Base-by-base conservation (phyloP, 306 rosid species). In the Acmispon strigosus region DNA sequence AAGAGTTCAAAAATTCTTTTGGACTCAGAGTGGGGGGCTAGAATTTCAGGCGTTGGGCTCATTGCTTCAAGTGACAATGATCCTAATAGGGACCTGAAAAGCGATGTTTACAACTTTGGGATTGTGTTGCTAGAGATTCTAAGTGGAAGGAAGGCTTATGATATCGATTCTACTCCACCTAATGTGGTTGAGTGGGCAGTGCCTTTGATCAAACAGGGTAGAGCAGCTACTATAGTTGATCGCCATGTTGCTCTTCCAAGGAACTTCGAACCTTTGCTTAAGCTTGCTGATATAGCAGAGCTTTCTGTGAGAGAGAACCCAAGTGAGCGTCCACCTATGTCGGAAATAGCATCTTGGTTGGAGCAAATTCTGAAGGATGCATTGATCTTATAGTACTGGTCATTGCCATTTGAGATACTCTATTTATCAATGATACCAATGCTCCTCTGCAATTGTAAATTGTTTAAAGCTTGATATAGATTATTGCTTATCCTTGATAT, bases 321-420 rank as follows among this genome's bases (percentile, higher is more conserved):
- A 19, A 76, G 54, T 3, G 77, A 91, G 67, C 91, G 96, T 75
- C 99, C 96, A 8, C 27, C 79, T 4, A 82, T 87, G 81, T 80
- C 91, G 0, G 91, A 87, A 15, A 66, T 94, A 32, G 91, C 92
- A 71, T 81, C 88, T 80, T 81, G 91, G 87, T 77, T 94, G 80
- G 99, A 86, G 77, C 95, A 89, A 73, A 87, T 86, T 83, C 87
- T 86, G 59, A 94, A 86, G 82, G 97, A 94, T 9, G 92, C 91
- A 19, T 79, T 89, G 74, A 78, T 81, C 78, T 83, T 85, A 48
- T 87, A 86, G 78, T 48, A 53, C 49, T 13, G 47, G 34, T 22
- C 66, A 29, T 14, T 20, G 9, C 47, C 48, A 13, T 43, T 3
- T 8, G 39, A 81, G 56, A 72, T 19, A 36, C 54, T 76, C 69